Evolutionary conservation across 805 yeast species (phyloP).

Genomic region (Spencermartinsiella europaea): DNA sequence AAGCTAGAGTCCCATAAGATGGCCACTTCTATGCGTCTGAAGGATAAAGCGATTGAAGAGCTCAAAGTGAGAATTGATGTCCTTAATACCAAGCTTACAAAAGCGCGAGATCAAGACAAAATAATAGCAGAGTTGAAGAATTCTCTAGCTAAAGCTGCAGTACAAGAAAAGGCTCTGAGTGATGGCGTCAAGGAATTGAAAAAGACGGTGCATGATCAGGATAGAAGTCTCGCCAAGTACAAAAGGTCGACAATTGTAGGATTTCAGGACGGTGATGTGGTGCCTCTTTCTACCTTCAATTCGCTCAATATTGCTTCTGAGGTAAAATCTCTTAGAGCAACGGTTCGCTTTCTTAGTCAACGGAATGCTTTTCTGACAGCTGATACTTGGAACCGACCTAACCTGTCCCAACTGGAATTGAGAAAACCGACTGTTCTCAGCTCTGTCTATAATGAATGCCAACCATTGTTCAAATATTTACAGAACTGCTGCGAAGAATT

Average conservation of each 20-base stretch:
- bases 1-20: slow-evolving; percentile 18
- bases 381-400: background rate
- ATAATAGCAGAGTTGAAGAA: slow-evolving; percentile 15
- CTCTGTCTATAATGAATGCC: slow-evolving; percentile 1
- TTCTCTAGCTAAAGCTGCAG: slow-evolving; percentile 8
- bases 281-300: slow-evolving; percentile 7
- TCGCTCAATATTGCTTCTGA: background rate
- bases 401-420: background rate
- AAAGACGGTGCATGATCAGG: slow-evolving; percentile 11
- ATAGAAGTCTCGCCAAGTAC: slow-evolving; percentile 10
- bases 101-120: slow-evolving; percentile 21
- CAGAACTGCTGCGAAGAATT: slow-evolving; percentile 1
- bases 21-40: slow-evolving; percentile 16
- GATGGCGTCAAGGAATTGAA: slow-evolving; percentile 11
- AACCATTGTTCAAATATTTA: slow-evolving; percentile 2
- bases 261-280: slow-evolving; percentile 4
- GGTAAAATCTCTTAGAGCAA: slow-evolving; percentile 5
- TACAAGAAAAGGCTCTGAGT: slow-evolving; percentile 11
- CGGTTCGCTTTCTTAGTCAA: slow-evolving; percentile 8
- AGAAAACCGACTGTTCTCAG: background rate
- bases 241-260: slow-evolving; percentile 13
- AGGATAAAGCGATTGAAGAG: slow-evolving; percentile 26
- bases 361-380: background rate
- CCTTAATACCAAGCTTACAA: slow-evolving; percentile 18
- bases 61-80: slow-evolving; percentile 21